Evolutionary conservation across 1,284 basidiomycete species (phyloP).

Genomic region (Grifola frondosa): DNA sequence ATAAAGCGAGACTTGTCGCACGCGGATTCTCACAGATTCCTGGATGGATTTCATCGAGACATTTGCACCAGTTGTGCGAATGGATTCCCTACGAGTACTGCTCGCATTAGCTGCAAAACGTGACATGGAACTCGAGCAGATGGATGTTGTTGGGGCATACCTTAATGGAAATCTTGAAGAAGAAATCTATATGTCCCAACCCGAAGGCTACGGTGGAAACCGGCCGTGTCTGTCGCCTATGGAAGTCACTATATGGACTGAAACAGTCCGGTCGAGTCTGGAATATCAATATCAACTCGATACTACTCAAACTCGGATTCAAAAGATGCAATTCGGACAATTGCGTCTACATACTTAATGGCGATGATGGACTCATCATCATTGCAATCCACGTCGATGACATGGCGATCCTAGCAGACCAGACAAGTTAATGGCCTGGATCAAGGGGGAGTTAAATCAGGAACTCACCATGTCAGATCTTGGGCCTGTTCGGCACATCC

Average conservation of each 20-base stretch:
- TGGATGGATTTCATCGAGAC: slow-evolving; percentile 41
- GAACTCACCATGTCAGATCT: slow-evolving; percentile 26
- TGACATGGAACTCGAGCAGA: slow-evolving; percentile 24
- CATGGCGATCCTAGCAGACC: slow-evolving; percentile 11
- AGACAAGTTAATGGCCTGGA: not conserved
- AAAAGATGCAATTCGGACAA: slow-evolving; percentile 18
- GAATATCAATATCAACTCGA: slow-evolving; percentile 21
- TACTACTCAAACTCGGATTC: slow-evolving; percentile 22
- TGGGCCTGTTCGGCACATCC: slow-evolving; percentile 18
- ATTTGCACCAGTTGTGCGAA: slow-evolving; percentile 31
- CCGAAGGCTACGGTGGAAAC: slow-evolving; percentile 28
- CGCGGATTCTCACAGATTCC: slow-evolving; percentile 40
- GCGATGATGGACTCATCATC: slow-evolving; percentile 8
- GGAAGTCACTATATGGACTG: slow-evolving; percentile 28
- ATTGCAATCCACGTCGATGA: slow-evolving; percentile 28
- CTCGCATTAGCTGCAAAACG: slow-evolving; percentile 31
- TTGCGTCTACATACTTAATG: slow-evolving; percentile 15
- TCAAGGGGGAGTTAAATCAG: slow-evolving; percentile 12
- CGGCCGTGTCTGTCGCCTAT: slow-evolving; percentile 13
- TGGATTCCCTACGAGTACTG: slow-evolving; percentile 26
- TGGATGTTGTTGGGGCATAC: slow-evolving; percentile 39
- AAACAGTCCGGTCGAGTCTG: slow-evolving; percentile 31
- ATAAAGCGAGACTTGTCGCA: slow-evolving; percentile 42
- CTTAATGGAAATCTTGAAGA: slow-evolving; percentile 38
- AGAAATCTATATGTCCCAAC: slow-evolving; percentile 40